These are phyloP conservation scores for Aphanomyces astaci DNA, from an alignment of 352 stramenopile species.

Conservation along the genomic window DNA sequence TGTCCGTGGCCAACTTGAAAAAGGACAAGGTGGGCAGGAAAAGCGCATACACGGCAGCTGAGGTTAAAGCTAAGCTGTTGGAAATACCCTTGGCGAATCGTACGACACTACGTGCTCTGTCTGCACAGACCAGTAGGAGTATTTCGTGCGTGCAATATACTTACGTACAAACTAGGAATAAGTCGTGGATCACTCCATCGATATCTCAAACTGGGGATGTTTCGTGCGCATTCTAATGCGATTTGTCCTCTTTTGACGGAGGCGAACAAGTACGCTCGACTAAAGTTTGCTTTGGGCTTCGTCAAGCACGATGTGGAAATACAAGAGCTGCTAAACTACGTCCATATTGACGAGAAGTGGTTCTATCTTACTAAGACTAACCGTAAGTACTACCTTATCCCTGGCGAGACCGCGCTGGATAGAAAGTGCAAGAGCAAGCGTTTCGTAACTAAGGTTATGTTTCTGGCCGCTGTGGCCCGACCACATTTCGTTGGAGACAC, in stretches of 20 bases:
- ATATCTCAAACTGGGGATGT: constrained; percentile 5
- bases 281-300: background rate
- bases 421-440: constrained; percentile 21
- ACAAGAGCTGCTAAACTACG: background rate
- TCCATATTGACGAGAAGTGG: constrained; percentile 19
- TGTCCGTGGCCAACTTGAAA: background rate
- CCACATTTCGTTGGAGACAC: constrained; percentile 34
- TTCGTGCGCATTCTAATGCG: background rate
- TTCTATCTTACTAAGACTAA: background rate
- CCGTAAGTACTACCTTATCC: constrained; percentile 7
- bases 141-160: background rate
- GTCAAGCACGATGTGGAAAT: background rate
- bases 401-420: constrained; percentile 3
- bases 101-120: background rate
- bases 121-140: background rate
- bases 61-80: background rate
- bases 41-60: background rate
- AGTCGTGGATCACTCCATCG: background rate
- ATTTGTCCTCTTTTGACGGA: background rate
- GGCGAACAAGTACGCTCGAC: background rate
- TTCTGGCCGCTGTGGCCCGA: constrained; percentile 34
- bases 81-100: background rate
- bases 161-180: background rate
- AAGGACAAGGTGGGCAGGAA: background rate
- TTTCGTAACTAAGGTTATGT: constrained; percentile 35